Percentiles rank a stretch among this genome's conserved stretches.
Conservation (phyloP, 108 stramenopile species). For the Pinguiococcus pyrenoidosus region DNA sequence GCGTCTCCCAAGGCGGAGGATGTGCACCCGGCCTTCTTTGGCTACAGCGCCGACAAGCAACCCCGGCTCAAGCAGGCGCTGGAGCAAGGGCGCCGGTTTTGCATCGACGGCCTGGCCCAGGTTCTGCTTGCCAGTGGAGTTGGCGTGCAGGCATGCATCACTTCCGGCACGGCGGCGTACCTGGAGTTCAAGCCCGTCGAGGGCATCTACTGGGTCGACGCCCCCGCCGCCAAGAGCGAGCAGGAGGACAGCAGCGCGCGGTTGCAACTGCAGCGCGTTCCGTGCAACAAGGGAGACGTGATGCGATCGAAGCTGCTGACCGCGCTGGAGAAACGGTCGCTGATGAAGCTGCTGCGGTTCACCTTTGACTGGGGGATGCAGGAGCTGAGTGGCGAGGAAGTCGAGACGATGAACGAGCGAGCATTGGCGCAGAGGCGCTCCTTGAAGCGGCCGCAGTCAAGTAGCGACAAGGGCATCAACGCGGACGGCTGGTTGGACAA, state of each 20-base stretch:
- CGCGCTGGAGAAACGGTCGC: conserved; percentile 26
- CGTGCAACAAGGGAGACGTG: conserved; percentile 34
- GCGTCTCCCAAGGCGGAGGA: too few relatives aligned
- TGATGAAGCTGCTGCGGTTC: conserved; percentile 37
- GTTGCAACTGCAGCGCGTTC: background rate
- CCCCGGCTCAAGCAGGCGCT: too few relatives aligned
- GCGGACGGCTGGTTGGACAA: background rate
- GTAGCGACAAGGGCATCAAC: conserved; percentile 16
- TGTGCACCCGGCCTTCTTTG: too few relatives aligned
- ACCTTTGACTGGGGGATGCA: conserved; percentile 25
- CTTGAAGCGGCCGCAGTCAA: conserved; percentile 26
- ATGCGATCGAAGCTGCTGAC: conserved; percentile 28
- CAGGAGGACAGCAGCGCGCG: background rate
- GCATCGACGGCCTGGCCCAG: conserved; percentile 1
- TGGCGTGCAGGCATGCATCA: conserved; percentile 24
- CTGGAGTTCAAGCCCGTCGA: conserved; percentile 37
- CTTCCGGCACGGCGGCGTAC: conserved; percentile 20
- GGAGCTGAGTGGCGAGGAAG: conserved; percentile 20
- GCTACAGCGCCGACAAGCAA: too few relatives aligned
- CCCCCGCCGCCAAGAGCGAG: background rate
- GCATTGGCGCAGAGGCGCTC: conserved; percentile 25
- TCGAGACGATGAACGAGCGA: conserved; percentile 16
- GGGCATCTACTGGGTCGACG: conserved; percentile 9
- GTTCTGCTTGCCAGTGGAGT: conserved; percentile 16
- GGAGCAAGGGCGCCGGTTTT: too few relatives aligned